Base-by-base conservation (phyloP, 306 rosid species). In the Rubus idaeus region DNA sequence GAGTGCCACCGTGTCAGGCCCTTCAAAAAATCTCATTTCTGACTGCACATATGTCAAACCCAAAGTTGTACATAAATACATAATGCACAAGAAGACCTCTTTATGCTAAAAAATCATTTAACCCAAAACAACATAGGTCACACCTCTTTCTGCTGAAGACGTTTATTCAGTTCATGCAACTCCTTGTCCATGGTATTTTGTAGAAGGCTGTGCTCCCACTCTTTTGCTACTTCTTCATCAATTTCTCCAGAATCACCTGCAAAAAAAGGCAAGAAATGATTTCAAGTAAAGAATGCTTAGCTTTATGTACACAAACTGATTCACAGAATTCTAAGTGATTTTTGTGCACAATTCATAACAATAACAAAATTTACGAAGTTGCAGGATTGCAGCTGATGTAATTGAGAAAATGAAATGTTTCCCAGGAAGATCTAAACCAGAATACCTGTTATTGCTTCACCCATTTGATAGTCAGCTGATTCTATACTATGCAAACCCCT, bases 171-270 rank as follows among this genome's bases (percentile, higher is more conserved):
- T 81, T 96, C 99, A 70, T 93, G 82, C 77, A 96, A 83, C 86
- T 96, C 99, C 82, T 90, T 96, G 82, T 93, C 99, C 99, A 96
- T 96, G 67, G 94, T 89, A 85, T 85, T 91, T 52, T 96, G 98
- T 77, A 96, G 85, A 84, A 96, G 96, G 73, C 92, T 96, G 88
- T 96, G 99, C 86, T 96, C 99, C 99, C 96, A 96, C 71, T 93
- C 99, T 85, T 96, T 96, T 44, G 86, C 89, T 78, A 83, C 99
- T 89, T 94, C 98, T 84, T 96, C 92, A 64, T 88, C 99, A 74
- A 96, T 87, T 84, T 93, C 98, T 83, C 85, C 77, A 21, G 96
- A 79, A 77, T 91, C 99, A 57, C 94, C 99, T 88, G 90, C 77
- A 84, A 73, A 63, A 79, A 76, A 62, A 60, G 78, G 75, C 76